Base-by-base conservation (phyloP, 129 eudicot genomes). In the Silybum marianum region DNA sequence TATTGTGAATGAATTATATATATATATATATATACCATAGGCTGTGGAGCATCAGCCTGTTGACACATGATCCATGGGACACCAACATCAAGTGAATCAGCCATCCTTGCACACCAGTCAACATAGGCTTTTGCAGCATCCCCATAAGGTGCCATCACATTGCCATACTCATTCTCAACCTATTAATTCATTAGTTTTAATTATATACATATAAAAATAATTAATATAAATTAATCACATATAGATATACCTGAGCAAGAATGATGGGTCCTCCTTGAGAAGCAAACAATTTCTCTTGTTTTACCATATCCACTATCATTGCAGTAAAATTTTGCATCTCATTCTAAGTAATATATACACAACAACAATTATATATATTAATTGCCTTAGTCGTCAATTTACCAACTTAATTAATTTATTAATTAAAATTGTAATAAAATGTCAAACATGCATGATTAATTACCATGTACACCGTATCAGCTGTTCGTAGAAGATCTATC, bases 31-130 rank as follows among this genome's bases (percentile, higher is more conserved):
- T 12, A 9, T 87, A 92, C 94, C 86, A 92, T 86, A 22, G 92
- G 91, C 11, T 81, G 75, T 9, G 96, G 96, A 39, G 95, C 95
- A 81, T 93, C 78, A 25, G 11, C n/a, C 73, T 92, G 80, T 78
- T 92, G 92, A 75, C 95, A 93, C 95, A 89, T 90, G 74, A 93
- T 78, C 95, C 95, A 93, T 73, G 95, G 97, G 62, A 91, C 88
- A 4, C 92, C 98, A 51, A 84, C 81, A 54, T 93, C 80, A 10
- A 87, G 87, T 44, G 93, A 87, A 6, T 78, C 79, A 19, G 93
- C 96, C 93, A 93, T 89, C 7, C 46, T 86, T 40, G 96, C 88
- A 58, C 90, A 85, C 96, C 93, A 93, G 1, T 93, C 65, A 1
- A 89, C 30, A 48, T 92, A 90, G 8, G 80, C 81, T 84, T 85